Base-by-base conservation (phyloP, 352 stramenopile genomes). In the Phytophthora melonis region DNA sequence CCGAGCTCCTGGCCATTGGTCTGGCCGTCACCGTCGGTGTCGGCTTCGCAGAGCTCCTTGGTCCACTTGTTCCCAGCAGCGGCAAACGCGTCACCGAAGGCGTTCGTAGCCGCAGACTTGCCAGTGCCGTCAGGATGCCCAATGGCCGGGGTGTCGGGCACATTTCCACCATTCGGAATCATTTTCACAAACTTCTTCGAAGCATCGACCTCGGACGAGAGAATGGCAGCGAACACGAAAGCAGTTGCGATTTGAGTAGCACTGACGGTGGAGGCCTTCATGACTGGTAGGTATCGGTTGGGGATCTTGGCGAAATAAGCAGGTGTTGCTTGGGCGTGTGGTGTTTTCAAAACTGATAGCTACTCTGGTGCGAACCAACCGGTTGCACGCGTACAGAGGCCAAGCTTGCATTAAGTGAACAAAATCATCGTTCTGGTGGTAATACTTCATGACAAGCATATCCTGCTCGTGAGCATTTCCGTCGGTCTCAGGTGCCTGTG, bases 1-100 rank as follows among this genome's bases (percentile, higher is more conserved):
- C 88, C 88, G 13, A 94, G 81, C 66, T 95, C 88, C 63, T 93
- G 67, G 54, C 89, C 89, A 72, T 96, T 96, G 13, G 87, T 93
- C 25, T 84, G 75, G 9, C 89, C 89, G 63, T 96, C 88, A 19
- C 84, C 82, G 49, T 96, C 89, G 25, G 73, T 63, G 27, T 79
- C 72, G 3, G 60, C 56, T 25, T 79, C 13, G 32, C 70, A 77
- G 41, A 77, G 45, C 8, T 47, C 65, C n/a, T 52, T 56, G 55
- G 66, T 77, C 70, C 70, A 77, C 60, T 71, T 66, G n/a, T 66
- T 16, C 4, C 57, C 64, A 27, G 50, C 56, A 14, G 21, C 36
- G 19, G 39, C 45, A 65, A 77, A 77, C 10, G 49, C 52, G 14
- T 70, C 34, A 18, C 70, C 70, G 30, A 78, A 78, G 11, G 65